A percentile compares a stretch with the other conserved stretches of the same genome.
These are phyloP conservation scores for Aspergillus puulaauensis DNA, from an alignment of 2,329 filamentous ascomycete genomes.

Conservation along the genomic window DNA sequence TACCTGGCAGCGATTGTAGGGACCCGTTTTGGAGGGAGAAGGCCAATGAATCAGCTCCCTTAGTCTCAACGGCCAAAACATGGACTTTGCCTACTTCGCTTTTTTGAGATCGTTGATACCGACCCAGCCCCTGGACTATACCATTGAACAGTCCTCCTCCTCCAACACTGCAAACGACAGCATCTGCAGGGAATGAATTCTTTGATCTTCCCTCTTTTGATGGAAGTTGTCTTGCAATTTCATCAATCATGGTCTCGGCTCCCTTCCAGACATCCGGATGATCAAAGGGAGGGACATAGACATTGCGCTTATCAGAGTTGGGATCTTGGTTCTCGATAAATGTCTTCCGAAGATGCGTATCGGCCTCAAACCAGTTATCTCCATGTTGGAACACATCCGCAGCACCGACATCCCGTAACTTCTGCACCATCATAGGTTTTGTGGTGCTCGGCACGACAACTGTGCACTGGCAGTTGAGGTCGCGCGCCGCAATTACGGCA, in stretches of 20 bases:
- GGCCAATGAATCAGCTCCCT: conserved; percentile 67
- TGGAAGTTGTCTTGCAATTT: conserved; percentile 37
- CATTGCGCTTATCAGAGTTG: conserved; percentile 19
- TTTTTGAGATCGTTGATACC: conserved; percentile 15
- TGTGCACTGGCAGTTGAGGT: conserved; percentile 63
- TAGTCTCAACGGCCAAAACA: conserved; percentile 71
- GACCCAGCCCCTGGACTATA: conserved; percentile 62
- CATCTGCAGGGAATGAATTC: conserved; percentile 54
- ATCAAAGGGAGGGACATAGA: conserved; percentile 41
- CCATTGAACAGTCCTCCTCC: conserved; percentile 77
- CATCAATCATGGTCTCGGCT: conserved; percentile 33
- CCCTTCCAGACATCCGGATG: conserved; percentile 39
- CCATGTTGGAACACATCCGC: conserved; percentile 65
- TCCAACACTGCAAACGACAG: conserved; percentile 73
- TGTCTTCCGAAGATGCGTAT: conserved; percentile 60
- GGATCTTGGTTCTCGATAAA: conserved; percentile 28
- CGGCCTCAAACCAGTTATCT: conserved; percentile 66
- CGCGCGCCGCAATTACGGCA: conserved; percentile 68
- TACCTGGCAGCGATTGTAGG: conserved; percentile 62
- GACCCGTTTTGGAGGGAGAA: conserved; percentile 54
- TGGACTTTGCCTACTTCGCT: conserved; percentile 22
- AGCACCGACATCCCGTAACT: conserved; percentile 65
- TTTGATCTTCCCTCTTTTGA: conserved; percentile 10
- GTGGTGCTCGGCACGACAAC: conserved; percentile 69
- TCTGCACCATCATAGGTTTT: conserved; percentile 65